These are phyloP conservation scores for Erythrobasidium hasegawianum DNA, from an alignment of 1,284 basidiomycete genomes.

Conservation along the genomic window DNA sequence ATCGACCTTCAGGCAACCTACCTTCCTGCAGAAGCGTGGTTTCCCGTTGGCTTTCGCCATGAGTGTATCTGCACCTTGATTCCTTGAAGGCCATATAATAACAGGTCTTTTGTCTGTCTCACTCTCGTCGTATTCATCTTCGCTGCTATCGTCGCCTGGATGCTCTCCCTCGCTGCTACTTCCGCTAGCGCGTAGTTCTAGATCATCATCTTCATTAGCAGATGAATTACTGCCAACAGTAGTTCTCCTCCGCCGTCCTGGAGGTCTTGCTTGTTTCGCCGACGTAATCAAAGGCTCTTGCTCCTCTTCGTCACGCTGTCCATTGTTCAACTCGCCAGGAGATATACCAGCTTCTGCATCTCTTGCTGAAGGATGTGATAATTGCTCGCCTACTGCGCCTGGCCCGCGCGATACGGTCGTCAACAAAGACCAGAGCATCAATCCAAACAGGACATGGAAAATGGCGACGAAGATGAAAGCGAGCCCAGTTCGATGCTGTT, in stretches of 20 bases:
- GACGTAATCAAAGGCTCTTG: not conserved
- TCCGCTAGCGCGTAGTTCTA: constrained; percentile 17
- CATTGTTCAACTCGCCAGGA: constrained; percentile 18
- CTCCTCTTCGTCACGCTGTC: not conserved
- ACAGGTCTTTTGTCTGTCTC: not conserved
- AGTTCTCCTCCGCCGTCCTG: constrained; percentile 14
- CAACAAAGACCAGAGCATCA: constrained; percentile 24
- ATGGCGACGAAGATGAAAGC: constrained; percentile 19
- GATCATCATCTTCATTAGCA: constrained; percentile 20
- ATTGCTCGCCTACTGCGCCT: constrained; percentile 23
- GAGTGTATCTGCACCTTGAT: constrained; percentile 18
- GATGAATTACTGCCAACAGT: not conserved
- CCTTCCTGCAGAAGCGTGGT: constrained; percentile 28
- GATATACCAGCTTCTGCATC: constrained; percentile 1
- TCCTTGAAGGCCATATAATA: constrained; percentile 10
- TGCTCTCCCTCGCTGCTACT: constrained; percentile 18
- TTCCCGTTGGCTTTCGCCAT: constrained; percentile 33
- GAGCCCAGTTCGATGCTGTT: constrained; percentile 10
- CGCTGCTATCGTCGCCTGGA: constrained; percentile 7
- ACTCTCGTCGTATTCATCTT: not conserved
- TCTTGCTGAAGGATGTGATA: not conserved
- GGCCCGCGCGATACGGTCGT: constrained; percentile 19
- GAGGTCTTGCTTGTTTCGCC: not conserved
- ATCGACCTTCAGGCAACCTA: not conserved
- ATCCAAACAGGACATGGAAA: constrained; percentile 27